Percentiles rank a stretch among this genome's conserved stretches.
Evolutionary conservation across 2,329 filamentous ascomycete genomes (phyloP).

Genomic region (Calonectria hawksworthii): DNA sequence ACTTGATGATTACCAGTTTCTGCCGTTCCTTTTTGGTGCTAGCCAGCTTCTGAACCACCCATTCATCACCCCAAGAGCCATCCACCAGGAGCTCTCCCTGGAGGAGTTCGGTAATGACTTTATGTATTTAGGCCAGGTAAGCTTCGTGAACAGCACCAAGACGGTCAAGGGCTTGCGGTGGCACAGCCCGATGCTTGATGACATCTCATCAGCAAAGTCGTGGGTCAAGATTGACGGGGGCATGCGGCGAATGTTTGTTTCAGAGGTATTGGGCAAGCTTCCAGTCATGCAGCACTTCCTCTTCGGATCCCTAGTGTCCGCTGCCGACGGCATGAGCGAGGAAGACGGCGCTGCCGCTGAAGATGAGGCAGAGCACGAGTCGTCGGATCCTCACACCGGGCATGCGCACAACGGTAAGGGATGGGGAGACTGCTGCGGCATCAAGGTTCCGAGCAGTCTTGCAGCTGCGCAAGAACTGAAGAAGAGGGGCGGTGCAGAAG

Average conservation of each 20-base stretch:
- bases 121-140: slow-evolving; percentile 92
- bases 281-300: slow-evolving; percentile 99
- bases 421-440: slow-evolving; percentile 98
- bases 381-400: slow-evolving; percentile 73
- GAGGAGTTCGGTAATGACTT: slow-evolving; percentile 90
- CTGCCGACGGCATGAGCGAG: slow-evolving; percentile 84
- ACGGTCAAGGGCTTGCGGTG: slow-evolving; percentile 94
- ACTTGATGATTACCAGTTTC: slow-evolving; percentile 96
- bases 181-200: slow-evolving; percentile 98
- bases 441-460: slow-evolving; percentile 94
- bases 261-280: slow-evolving; percentile 91
- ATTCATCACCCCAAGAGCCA: slow-evolving; percentile 82
- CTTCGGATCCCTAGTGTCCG: slow-evolving; percentile 88
- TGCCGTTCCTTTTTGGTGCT: slow-evolving; percentile 95
- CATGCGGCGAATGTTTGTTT: slow-evolving; percentile 97
- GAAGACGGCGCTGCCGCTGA: slow-evolving; percentile 66
- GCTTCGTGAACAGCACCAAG: slow-evolving; percentile 96
- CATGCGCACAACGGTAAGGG: slow-evolving; percentile 74
- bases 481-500: slow-evolving; percentile 75
- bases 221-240: slow-evolving; percentile 95
- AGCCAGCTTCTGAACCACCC: slow-evolving; percentile 89
- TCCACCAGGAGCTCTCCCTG: slow-evolving; percentile 89
- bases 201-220: slow-evolving; percentile 90
- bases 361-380: slow-evolving; percentile 69
- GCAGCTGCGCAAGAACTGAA: slow-evolving; percentile 91